phyloP scores from a whole-genome alignment of 78 protist genomes.

The slime mould (Dictyostelium discoideum) region dicty_2.7 NC_007090.3:2474501-2475000 shows the following conservation, averaged over 20 bases:
- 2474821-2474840: not conserved
- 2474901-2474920: too few relatives aligned
- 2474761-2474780: not conserved
- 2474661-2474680: not conserved
- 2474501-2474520: too few relatives aligned
- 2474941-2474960: too few relatives aligned
- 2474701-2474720: not conserved
- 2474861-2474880: not conserved
- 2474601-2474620: slow-evolving; percentile 1
- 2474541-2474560: slow-evolving; percentile 44
- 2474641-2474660: not conserved
- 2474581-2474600: slow-evolving; percentile 21
- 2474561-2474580: slow-evolving; percentile 7
- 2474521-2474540: too few relatives aligned
- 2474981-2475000: too few relatives aligned
- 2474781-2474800: not conserved
- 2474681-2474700: slow-evolving; percentile 5
- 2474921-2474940: too few relatives aligned
- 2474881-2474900: not conserved
- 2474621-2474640: not conserved
- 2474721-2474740: too few relatives aligned
- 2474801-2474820: not conserved
- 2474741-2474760: too few relatives aligned
- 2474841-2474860: not conserved
- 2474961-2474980: too few relatives aligned